Base-by-base conservation (phyloP, 768 basidiomycete species). In the Cystofilobasidium macerans region DNA sequence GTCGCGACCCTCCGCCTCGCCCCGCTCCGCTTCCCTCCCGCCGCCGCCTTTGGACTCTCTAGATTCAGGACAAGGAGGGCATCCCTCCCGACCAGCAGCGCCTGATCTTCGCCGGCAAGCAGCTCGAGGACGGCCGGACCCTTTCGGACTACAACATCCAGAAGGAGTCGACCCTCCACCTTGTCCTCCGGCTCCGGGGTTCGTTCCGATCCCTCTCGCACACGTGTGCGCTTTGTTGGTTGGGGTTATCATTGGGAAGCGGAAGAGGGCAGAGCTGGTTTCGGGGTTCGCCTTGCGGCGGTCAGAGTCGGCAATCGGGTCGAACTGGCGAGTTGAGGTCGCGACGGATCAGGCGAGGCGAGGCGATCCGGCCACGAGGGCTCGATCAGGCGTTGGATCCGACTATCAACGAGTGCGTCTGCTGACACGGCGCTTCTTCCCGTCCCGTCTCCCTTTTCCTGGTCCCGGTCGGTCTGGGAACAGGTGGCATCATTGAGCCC, bases 401-500 rank as follows among this genome's bases (percentile, higher is more conserved):
- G n/a, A n/a, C n/a, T n/a, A n/a, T n/a, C n/a, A n/a, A n/a, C n/a
- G n/a, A n/a, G n/a, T n/a, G n/a, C n/a, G n/a, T n/a, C 3, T 42
- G 42, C 42, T 42, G 42, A 42, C 42, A 7, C 22, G 16, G 42
- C 4, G 62, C n/a, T 22, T 36, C 11, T 60, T 64, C 56, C 22
- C 30, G n/a, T 70, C 88, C 88, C 30, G n/a, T 70, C 88, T 88
- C 81, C 89, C 94, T 72, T 88, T 91, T 78, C 12, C 24, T 47
- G 45, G 6, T 47, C 24, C n/a, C n/a, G n/a, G n/a, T n/a, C n/a
- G n/a, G n/a, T 47, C 6, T 47, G 7, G 8, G 7, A 13, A 42
- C 7, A 51, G 93, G 95, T 69, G 95, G 95, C 61, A 91, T 99
- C 81, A 98, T 99, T 71, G 95, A 99, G 81, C 95, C 95, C 69